Evolutionary conservation across 345 rosid species (phyloP).

Genomic region (Salix dunnii): DNA sequence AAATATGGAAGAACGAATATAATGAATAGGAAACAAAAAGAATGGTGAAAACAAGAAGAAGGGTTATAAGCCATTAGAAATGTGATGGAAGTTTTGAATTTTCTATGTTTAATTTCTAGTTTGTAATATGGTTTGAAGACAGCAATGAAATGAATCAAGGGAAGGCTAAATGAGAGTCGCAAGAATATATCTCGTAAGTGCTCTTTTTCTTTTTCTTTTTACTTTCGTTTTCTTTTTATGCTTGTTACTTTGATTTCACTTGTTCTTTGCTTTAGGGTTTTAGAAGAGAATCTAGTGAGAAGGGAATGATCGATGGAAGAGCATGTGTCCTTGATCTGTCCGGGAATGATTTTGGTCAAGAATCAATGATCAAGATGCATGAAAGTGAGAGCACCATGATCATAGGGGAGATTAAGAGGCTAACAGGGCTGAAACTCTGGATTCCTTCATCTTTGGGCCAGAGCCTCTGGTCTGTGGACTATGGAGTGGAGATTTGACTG

Average conservation of each 20-base stretch:
- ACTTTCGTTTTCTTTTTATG: neutral
- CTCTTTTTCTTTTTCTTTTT: neutral
- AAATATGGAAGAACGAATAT: conserved; percentile 12
- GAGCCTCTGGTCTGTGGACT: too few relatives aligned
- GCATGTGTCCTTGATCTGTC: neutral
- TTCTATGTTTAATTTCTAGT: neutral
- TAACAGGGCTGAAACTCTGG: neutral
- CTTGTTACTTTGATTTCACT: neutral
- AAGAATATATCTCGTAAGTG: neutral
- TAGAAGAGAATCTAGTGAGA: neutral
- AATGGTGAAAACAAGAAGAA: conserved; percentile 10
- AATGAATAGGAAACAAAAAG: neutral
- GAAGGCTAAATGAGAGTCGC: neutral
- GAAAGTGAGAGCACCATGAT: neutral
- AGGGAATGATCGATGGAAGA: conserved; percentile 1
- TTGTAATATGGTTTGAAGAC: neutral
- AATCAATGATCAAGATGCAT: neutral
- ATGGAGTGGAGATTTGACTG: too few relatives aligned
- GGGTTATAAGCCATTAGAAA: conserved; percentile 17
- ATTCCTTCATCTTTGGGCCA: too few relatives aligned
- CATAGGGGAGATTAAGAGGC: neutral
- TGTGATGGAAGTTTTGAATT: neutral
- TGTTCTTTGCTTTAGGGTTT: conserved; percentile 8
- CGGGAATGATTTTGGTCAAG: neutral
- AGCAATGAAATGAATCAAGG: conserved; percentile 1